Conservation (phyloP, 2,329 filamentous ascomycete species). For the Helotiales sp. region DNA sequence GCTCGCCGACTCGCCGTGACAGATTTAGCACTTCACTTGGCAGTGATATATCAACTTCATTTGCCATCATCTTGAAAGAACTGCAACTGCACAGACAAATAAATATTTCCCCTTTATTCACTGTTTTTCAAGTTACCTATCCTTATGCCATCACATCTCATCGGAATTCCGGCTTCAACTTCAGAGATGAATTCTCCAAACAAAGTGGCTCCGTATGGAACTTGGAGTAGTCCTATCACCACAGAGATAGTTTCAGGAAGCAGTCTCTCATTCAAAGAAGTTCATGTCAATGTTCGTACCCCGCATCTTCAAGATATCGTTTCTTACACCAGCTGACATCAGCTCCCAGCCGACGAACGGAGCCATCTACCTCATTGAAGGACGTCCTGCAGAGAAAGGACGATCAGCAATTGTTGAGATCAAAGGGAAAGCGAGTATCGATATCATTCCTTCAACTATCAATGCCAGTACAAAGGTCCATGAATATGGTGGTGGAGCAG, state of each 20-base stretch:
- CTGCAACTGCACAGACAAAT: no score
- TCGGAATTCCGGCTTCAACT: background rate
- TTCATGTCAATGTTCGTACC: slow-evolving; percentile 22
- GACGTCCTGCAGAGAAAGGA: slow-evolving; percentile 39
- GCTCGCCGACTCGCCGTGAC: no score
- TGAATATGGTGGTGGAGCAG: slow-evolving; percentile 52
- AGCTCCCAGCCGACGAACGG: slow-evolving; percentile 26
- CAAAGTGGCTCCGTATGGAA: slow-evolving; percentile 36
- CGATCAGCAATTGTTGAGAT: slow-evolving; percentile 47
- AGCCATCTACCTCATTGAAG: slow-evolving; percentile 38
- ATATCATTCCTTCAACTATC: slow-evolving; percentile 45
- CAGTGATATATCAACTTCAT: no score
- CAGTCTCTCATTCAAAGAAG: slow-evolving; percentile 36
- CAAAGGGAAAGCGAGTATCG: slow-evolving; percentile 33
- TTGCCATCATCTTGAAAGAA: no score
- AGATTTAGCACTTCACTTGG: no score
- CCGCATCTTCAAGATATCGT: background rate
- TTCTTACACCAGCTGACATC: slow-evolving; percentile 2
- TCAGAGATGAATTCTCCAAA: slow-evolving; percentile 10
- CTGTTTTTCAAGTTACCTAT: no score
- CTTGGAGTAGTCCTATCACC: slow-evolving; percentile 41
- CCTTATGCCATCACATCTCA: background rate
- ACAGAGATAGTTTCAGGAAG: slow-evolving; percentile 37
- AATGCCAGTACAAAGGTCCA: slow-evolving; percentile 49
- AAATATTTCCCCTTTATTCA: no score